phyloP scores from a whole-genome alignment of 1,139 yeast genomes.

The Ogataea hybrid region DNA sequence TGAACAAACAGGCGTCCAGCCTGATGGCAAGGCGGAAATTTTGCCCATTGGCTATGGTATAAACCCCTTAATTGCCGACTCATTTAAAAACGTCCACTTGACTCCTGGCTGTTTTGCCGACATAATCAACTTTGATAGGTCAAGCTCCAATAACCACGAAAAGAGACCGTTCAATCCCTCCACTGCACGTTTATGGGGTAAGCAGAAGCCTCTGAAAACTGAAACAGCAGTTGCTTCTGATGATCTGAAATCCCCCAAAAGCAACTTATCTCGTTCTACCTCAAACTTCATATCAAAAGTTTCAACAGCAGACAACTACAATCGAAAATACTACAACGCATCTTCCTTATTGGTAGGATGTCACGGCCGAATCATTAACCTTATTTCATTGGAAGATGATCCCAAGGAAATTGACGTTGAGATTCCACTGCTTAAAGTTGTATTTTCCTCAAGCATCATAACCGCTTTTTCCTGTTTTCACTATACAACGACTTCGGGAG shows the following conservation, averaged over 20 bases:
- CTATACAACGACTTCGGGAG: constrained; percentile 27
- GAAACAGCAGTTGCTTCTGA: constrained; percentile 10
- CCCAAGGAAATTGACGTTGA: constrained; percentile 32
- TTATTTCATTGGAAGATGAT: constrained; percentile 26
- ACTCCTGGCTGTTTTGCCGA: constrained; percentile 52
- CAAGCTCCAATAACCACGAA: background rate
- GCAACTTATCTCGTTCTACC: constrained; percentile 27
- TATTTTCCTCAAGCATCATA: constrained; percentile 25
- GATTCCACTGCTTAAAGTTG: constrained; percentile 29
- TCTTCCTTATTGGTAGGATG: constrained; percentile 27
- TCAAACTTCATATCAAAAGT: constrained; percentile 32
- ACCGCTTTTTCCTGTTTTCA: constrained; percentile 27
- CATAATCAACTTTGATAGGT: constrained; percentile 20
- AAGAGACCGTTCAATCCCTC: background rate
- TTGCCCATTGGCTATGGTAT: constrained; percentile 56
- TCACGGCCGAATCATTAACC: constrained; percentile 33
- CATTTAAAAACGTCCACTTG: constrained; percentile 48
- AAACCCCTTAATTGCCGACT: constrained; percentile 53
- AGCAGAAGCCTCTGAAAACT: constrained; percentile 5
- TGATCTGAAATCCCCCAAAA: constrained; percentile 13
- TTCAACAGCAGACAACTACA: constrained; percentile 27
- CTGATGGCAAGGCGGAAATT: constrained; percentile 38
- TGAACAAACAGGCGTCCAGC: constrained; percentile 39
- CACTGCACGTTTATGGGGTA: constrained; percentile 13
- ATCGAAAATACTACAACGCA: constrained; percentile 25